Percentiles rank a stretch among this genome's conserved stretches.
These are phyloP conservation scores for Tetradesmus obliquus DNA, from an alignment of 139 green algal genomes.

Conservation along the genomic window DNA sequence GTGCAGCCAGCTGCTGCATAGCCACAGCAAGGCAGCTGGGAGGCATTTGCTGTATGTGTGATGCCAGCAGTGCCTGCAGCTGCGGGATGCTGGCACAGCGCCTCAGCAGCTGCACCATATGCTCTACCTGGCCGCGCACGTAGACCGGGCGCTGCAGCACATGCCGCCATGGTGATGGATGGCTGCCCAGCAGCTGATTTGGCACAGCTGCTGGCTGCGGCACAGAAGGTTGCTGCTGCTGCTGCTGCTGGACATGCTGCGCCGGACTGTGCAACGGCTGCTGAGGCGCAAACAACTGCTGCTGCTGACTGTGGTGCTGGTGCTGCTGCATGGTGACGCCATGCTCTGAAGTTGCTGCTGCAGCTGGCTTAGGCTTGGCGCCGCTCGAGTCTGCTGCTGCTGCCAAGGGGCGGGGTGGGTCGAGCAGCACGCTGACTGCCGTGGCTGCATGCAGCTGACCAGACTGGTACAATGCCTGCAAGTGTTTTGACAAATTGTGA, in stretches of 20 bases:
- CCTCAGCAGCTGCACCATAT: not conserved
- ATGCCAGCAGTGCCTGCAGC: not conserved
- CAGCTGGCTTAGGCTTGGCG: not conserved
- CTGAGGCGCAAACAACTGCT: not conserved
- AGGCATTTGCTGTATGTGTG: not conserved
- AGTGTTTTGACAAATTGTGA: not conserved
- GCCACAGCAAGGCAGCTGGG: slow-evolving; percentile 4
- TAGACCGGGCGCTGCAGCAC: not conserved
- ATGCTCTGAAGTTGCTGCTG: not conserved
- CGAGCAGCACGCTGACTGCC: not conserved
- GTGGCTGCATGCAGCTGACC: not conserved
- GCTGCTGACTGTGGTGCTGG: not conserved
- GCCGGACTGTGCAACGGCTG: not conserved
- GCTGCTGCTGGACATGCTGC: slow-evolving; percentile 20
- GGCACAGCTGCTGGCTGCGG: not conserved
- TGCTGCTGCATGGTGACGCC: not conserved
- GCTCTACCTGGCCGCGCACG: not conserved
- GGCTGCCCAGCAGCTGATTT: not conserved
- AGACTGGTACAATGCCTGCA: not conserved
- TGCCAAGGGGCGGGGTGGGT: not conserved
- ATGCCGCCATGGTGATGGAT: not conserved
- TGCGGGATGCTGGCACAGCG: not conserved
- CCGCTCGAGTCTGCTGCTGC: not conserved
- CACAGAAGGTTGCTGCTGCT: not conserved
- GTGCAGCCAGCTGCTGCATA: slow-evolving; percentile 15